phyloP scores from a whole-genome alignment of 2,329 filamentous ascomycete genomes.

The Aspergillus sp. region DNA sequence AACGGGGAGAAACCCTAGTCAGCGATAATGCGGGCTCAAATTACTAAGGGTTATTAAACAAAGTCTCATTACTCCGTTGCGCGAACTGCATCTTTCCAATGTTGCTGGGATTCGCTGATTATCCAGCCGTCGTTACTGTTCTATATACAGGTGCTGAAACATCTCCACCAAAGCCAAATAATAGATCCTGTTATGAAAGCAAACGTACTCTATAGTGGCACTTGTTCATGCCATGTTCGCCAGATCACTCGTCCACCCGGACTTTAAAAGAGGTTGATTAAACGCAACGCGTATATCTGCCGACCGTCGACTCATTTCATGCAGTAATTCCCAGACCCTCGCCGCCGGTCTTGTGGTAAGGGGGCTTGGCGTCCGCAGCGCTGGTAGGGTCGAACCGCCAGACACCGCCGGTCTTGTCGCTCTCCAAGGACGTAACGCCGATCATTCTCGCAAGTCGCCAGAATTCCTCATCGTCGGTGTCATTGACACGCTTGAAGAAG shows the following conservation, averaged over 20 bases:
- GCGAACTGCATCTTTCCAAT: neutral
- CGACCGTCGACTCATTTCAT: neutral
- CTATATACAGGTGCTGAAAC: slow-evolving; percentile 14
- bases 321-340: slow-evolving; percentile 41
- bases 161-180: neutral
- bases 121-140: slow-evolving; percentile 1
- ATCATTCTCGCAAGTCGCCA: slow-evolving; percentile 46
- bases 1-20: no score
- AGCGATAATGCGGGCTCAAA: neutral
- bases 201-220: slow-evolving; percentile 12
- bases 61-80: neutral
- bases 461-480: slow-evolving; percentile 43
- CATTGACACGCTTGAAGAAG: slow-evolving; percentile 66
- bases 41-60: neutral
- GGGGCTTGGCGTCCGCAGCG: slow-evolving; percentile 45
- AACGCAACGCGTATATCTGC: neutral
- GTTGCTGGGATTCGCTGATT: neutral
- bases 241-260: slow-evolving; percentile 2
- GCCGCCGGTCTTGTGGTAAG: slow-evolving; percentile 45
- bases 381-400: slow-evolving; percentile 67
- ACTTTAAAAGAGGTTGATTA: slow-evolving; percentile 3
- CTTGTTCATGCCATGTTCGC: neutral
- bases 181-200: slow-evolving; percentile 3
- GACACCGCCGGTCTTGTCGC: slow-evolving; percentile 67
- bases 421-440: slow-evolving; percentile 52